phyloP scores from a whole-genome alignment of 805 yeast genomes.

The Maudiozyma serrabonitensis region DNA sequence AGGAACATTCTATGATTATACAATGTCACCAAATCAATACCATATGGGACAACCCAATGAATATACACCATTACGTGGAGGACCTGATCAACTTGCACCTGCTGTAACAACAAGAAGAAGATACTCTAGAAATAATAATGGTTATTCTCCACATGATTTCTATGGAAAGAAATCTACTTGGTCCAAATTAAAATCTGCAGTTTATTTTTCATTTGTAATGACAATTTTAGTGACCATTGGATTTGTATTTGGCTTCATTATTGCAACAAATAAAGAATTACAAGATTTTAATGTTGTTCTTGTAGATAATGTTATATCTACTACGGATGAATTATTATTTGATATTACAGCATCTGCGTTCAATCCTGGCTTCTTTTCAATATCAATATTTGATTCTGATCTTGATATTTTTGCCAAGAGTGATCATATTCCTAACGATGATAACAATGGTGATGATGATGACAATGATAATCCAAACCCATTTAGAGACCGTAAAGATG shows the following conservation, averaged over 20 bases:
- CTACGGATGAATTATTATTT: slow-evolving; percentile 78
- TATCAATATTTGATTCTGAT: slow-evolving; percentile 54
- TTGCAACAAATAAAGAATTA: slow-evolving; percentile 81
- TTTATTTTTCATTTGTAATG: slow-evolving; percentile 30
- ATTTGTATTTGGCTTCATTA: slow-evolving; percentile 69
- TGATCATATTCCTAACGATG: neutral
- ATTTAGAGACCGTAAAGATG: neutral
- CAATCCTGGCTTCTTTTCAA: slow-evolving; percentile 78
- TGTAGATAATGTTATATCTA: slow-evolving; percentile 64
- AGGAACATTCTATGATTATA: slow-evolving; percentile 1
- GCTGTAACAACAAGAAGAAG: slow-evolving; percentile 7
- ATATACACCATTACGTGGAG: slow-evolving; percentile 13
- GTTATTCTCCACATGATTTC: slow-evolving; percentile 43
- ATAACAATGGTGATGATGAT: neutral
- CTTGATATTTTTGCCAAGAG: slow-evolving; percentile 80
- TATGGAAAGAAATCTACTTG: slow-evolving; percentile 27
- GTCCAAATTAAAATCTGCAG: slow-evolving; percentile 27
- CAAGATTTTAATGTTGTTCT: slow-evolving; percentile 51
- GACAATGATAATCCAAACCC: neutral
- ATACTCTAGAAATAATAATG: slow-evolving; percentile 11
- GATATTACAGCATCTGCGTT: slow-evolving; percentile 68
- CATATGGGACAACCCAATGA: slow-evolving; percentile 10
- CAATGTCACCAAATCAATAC: neutral
- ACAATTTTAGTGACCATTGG: slow-evolving; percentile 56
- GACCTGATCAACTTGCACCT: neutral